Conservation (phyloP, 2,329 filamentous ascomycete species). For the Geosmithia putterillii region DNA sequence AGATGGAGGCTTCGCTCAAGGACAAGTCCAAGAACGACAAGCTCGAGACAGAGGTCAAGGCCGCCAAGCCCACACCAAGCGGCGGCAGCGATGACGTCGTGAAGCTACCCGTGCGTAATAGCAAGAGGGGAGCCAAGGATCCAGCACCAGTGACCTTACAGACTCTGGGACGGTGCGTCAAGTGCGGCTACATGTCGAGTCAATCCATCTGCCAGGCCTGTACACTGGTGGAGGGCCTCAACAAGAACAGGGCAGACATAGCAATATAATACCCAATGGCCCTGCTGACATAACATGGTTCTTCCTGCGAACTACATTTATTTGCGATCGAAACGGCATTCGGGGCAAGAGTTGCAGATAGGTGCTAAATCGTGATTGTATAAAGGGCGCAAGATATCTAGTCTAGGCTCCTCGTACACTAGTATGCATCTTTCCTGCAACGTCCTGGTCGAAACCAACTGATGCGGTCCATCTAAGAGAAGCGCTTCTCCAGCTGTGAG, state of each 20-base stretch:
- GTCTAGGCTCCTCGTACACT: background rate
- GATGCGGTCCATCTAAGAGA: conserved; percentile 20
- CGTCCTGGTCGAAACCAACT: background rate
- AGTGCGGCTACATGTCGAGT: conserved; percentile 91
- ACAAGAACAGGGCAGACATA: conserved; percentile 60
- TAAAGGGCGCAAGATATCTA: no score
- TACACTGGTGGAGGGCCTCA: conserved; percentile 75
- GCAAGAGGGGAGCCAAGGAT: conserved; percentile 12
- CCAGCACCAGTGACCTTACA: conserved; percentile 37
- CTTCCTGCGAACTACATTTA: background rate
- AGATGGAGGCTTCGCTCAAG: conserved; percentile 50
- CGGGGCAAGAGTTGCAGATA: background rate
- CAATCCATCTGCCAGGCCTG: conserved; percentile 92
- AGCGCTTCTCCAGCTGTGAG: conserved; percentile 40
- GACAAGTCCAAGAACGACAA: conserved; percentile 6
- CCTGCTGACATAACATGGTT: background rate
- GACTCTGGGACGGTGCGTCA: conserved; percentile 69
- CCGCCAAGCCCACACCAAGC: conserved; percentile 7
- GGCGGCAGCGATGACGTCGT: conserved; percentile 2
- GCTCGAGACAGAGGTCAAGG: conserved; percentile 19
- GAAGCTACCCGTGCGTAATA: conserved; percentile 19
- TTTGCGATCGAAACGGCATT: background rate
- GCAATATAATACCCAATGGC: conserved; percentile 26
- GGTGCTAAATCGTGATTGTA: background rate
- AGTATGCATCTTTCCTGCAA: background rate